Base-by-base conservation (phyloP, 371 early-diverging fungal genomes). In the Mortierella sp. region DNA sequence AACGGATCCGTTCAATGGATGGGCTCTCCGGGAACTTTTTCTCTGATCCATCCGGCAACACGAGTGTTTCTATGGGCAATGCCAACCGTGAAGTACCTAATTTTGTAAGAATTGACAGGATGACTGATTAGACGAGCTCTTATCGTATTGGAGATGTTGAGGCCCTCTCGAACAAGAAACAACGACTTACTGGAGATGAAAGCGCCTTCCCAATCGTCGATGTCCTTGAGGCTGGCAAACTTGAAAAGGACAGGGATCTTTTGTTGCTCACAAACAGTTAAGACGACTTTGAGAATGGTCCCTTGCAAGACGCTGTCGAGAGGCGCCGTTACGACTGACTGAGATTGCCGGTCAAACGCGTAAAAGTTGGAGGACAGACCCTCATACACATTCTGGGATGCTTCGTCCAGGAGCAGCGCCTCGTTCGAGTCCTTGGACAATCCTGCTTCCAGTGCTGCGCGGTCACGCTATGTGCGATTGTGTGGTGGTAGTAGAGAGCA, bases 321-420 rank as follows among this genome's bases (percentile, higher is more conserved):
- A 0, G 92, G 89, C 1, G 94, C 94, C 16, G 92, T 92, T 34
- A 89, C 48, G 31, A 93, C 59, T 1, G 88, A 85, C 0, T 86
- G 83, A 34, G 79, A 72, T 21, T 46, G 26, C 54, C 69, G 70
- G 37, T 84, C 78, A 3, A 93, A 88, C 0, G 87, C 91, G 76
- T 90, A 92, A 74, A 94, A 92, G 73, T 94, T 94, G 70, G 93
- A 93, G 0, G 92, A 88, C 72, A 93, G 88, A 16, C 94, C 94
- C 76, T 94, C 94, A 70, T 92, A 93, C 6, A 94, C 26, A 24
- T 89, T 86, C 0, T 89, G 89, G 3, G 87, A 85, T 11, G 75
- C 26, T 31, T 89, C 80, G 72, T 94, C 92, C 34, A 88, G 77
- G 69, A 94, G 74, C 1, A 94, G 74, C 0, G 91, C 89, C 73